Evolutionary conservation across 2,329 filamentous ascomycete genomes (phyloP).

Genomic region (Truncatella angustata): DNA sequence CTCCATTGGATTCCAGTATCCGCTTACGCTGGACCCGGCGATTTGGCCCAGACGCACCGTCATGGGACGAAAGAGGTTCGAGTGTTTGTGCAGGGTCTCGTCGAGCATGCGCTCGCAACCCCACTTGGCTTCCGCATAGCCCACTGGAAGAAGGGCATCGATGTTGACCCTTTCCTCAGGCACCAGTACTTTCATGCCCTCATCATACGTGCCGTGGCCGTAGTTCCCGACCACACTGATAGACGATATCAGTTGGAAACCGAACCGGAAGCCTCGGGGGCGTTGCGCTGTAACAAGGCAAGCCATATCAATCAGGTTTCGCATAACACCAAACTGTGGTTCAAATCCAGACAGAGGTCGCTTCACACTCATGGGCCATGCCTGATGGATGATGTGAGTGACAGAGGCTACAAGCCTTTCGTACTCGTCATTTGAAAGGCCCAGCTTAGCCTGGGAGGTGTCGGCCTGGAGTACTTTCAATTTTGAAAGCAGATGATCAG

Average conservation of each 20-base stretch:
- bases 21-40: constrained; percentile 44
- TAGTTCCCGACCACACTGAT: constrained; percentile 34
- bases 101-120: constrained; percentile 49
- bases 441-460: constrained; percentile 43
- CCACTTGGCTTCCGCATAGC: constrained; percentile 51
- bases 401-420: constrained; percentile 34
- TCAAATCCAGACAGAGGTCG: constrained; percentile 46
- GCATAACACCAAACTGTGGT: constrained; percentile 47
- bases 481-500: neutral
- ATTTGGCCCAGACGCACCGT: constrained; percentile 49
- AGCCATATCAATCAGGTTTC: constrained; percentile 46
- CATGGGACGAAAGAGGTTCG: constrained; percentile 38
- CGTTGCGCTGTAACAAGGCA: constrained; percentile 24
- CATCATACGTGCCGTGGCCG: constrained; percentile 25
- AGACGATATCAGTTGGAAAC: constrained; percentile 41
- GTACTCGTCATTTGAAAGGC: constrained; percentile 38
- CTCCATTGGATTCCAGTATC: constrained; percentile 54
- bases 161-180: constrained; percentile 40
- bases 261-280: constrained; percentile 19
- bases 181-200: constrained; percentile 24
- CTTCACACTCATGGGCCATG: constrained; percentile 55
- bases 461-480: constrained; percentile 36
- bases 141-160: constrained; percentile 38
- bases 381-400: constrained; percentile 51
- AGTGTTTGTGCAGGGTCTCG: constrained; percentile 40